Evolutionary conservation across 306 rosid species (phyloP).

Genomic region (Sechiopsis laciniata): DNA sequence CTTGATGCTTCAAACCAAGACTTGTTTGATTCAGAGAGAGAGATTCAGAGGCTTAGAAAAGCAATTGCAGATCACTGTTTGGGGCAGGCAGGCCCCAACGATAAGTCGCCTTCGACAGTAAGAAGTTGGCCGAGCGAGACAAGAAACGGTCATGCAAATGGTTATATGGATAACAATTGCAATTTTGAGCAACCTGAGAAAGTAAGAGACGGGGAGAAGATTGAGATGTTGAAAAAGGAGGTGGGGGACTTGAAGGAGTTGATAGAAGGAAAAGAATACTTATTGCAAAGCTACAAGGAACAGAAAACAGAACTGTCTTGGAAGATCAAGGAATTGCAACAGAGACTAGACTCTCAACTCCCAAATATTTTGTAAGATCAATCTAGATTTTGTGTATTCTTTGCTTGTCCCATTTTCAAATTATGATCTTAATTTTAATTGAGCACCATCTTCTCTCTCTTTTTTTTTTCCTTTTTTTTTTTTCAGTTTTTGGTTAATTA

Average conservation of each 20-base stretch:
- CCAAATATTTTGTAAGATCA: slow-evolving; percentile 78
- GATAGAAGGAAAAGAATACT: slow-evolving; percentile 80
- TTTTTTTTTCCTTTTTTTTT: neutral
- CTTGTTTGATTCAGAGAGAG: slow-evolving; percentile 70
- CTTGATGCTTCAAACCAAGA: slow-evolving; percentile 70
- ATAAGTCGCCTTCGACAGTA: slow-evolving; percentile 27
- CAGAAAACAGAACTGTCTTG: slow-evolving; percentile 69
- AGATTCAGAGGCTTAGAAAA: slow-evolving; percentile 84
- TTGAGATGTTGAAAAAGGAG: slow-evolving; percentile 73
- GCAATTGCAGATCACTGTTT: slow-evolving; percentile 90
- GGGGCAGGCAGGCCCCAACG: slow-evolving; percentile 33
- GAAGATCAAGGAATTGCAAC: slow-evolving; percentile 81
- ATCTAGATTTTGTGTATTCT: slow-evolving; percentile 52
- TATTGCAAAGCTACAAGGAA: slow-evolving; percentile 83
- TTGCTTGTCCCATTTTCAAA: slow-evolving; percentile 28
- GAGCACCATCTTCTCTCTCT: slow-evolving; percentile 30
- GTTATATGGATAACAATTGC: slow-evolving; percentile 47
- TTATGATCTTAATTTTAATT: slow-evolving; percentile 25
- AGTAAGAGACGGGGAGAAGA: slow-evolving; percentile 56
- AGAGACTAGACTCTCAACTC: slow-evolving; percentile 78
- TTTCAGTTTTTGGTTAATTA: slow-evolving; percentile 1
- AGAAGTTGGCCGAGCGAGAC: slow-evolving; percentile 30
- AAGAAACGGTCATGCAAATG: slow-evolving; percentile 54
- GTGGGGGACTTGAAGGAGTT: slow-evolving; percentile 87
- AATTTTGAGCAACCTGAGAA: slow-evolving; percentile 43